Conservation (phyloP, 805 yeast genomes). For the Brettanomyces naardenensis region DNA sequence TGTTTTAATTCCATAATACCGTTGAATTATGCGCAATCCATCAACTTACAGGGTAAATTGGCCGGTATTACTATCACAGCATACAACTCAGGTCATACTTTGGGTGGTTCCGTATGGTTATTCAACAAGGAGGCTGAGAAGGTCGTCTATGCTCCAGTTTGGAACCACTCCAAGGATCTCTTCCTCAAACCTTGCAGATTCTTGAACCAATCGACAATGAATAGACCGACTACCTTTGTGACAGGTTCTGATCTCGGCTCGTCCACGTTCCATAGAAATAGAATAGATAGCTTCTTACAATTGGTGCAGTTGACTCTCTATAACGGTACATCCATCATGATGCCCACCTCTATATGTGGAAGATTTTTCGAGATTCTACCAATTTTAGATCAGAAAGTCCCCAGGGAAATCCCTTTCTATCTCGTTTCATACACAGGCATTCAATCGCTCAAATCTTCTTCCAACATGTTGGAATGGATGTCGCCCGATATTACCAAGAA, state of each 20-base stretch:
- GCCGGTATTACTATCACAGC: conserved; percentile 68
- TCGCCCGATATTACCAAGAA: conserved; percentile 74
- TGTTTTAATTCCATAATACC: conserved; percentile 65
- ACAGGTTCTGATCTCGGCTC: conserved; percentile 69
- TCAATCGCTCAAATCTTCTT: conserved; percentile 70
- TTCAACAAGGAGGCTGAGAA: conserved; percentile 61
- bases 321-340: conserved; percentile 70
- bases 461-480: conserved; percentile 95
- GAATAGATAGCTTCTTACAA: conserved; percentile 56
- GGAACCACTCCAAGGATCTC: conserved; percentile 91
- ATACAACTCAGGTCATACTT: conserved; percentile 81
- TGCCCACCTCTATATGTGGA: conserved; percentile 78
- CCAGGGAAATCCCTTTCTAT: conserved; percentile 51
- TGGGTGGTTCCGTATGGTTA: conserved; percentile 92
- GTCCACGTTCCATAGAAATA: conserved; percentile 46
- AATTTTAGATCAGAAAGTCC: conserved; percentile 15
- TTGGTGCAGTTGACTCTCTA: conserved; percentile 58
- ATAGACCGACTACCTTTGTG: conserved; percentile 77
- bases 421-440: conserved; percentile 75
- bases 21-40: conserved; percentile 74
- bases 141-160: conserved; percentile 80
- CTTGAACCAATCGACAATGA: conserved; percentile 45
- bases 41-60: conserved; percentile 48
- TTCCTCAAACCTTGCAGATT: conserved; percentile 64
- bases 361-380: conserved; percentile 73